These are phyloP conservation scores for Durotheca rogersii DNA, from an alignment of 495 filamentous ascomycete species.

Conservation along the genomic window DNA sequence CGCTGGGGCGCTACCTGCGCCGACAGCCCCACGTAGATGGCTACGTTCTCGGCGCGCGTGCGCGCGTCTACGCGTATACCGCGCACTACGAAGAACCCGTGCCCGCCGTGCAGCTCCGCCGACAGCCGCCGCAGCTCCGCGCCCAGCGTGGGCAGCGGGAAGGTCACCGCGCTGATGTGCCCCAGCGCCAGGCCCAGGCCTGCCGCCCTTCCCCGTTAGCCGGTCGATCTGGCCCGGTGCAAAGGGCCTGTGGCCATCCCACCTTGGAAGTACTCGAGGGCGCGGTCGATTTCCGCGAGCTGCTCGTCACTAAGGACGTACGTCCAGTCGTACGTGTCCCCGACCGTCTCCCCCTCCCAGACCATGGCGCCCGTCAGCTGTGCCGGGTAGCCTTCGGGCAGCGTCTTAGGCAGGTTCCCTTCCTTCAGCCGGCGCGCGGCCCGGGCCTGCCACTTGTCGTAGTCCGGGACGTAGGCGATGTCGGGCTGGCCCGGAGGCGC, in stretches of 20 bases:
- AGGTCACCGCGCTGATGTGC: slow-evolving; percentile 52
- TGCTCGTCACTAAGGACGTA: slow-evolving; percentile 49
- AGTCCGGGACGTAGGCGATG: slow-evolving; percentile 59
- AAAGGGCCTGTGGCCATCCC: no score
- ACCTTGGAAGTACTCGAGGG: slow-evolving; percentile 58
- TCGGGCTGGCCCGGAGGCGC: slow-evolving; percentile 45
- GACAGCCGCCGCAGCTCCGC: slow-evolving; percentile 51
- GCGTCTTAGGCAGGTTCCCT: slow-evolving; percentile 40
- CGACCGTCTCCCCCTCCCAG: slow-evolving; percentile 58
- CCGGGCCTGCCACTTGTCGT: slow-evolving; percentile 56
- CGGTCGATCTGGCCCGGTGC: no score
- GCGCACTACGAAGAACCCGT: slow-evolving; percentile 63
- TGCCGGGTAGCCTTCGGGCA: slow-evolving; percentile 55
- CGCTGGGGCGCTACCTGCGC: slow-evolving; percentile 57
- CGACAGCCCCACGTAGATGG: slow-evolving; percentile 63
- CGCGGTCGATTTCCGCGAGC: slow-evolving; percentile 57
- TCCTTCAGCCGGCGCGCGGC: slow-evolving; percentile 44
- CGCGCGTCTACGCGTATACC: slow-evolving; percentile 56
- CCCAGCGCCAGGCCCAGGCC: slow-evolving; percentile 49
- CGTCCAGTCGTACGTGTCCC: slow-evolving; percentile 53
- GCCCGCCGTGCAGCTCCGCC: slow-evolving; percentile 55
- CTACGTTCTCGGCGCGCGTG: slow-evolving; percentile 59
- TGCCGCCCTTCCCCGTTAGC: slow-evolving; percentile 17
- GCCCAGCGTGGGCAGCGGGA: slow-evolving; percentile 57
- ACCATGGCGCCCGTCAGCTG: slow-evolving; percentile 52